Evolutionary conservation across 345 rosid species (phyloP), one percentile per base, ranked within the genome.

Genomic region (Sapria himalayana): DNA sequence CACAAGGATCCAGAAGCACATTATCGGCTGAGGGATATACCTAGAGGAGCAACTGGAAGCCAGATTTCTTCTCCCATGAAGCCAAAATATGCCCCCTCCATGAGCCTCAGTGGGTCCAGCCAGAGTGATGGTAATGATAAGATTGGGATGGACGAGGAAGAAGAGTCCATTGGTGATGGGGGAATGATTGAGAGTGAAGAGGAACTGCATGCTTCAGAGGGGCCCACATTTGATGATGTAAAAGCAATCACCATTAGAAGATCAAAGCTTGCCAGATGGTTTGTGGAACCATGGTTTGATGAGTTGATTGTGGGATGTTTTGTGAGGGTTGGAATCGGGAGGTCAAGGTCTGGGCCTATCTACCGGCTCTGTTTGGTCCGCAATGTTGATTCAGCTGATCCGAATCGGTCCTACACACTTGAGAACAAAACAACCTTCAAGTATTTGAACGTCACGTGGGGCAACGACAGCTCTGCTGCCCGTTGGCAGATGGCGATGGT

Each of bases 401-500:
- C 96, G 7, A 77, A 84, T 23, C 64, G 72, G 43, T 55, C 50
- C 20, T 91, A 91, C 74, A 84, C 70, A 55, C 65, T 84, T 25
- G 99, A 84, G 61, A 80, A 73, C 56, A 91, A 75, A 54, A 72
- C 58, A 25, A 84, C 99, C 0, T 54, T 60, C 24, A 91, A 91
- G 71, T 91, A 91, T 55, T 65, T 91, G 55, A 84, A 84, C 35
- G 81, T 75, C 40, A 41, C 62, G 15, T 84, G 96, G 99, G 99
- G 99, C 9, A 73, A 71, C 51, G 96, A 84, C 36, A 66, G 47
- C 57, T 73, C 99, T 2, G 95, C 99, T 17, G 99, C 99, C 22
- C 68, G 96, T 64, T 84, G 99, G 99, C 93, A 91, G 63, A 91
- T 84, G 96, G 96, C 95, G 1, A 91, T 80, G 99, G 67, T 84